Evolutionary conservation across 176 grass and related monocot genomes (phyloP).

Genomic region (Musa troglodytarum): DNA sequence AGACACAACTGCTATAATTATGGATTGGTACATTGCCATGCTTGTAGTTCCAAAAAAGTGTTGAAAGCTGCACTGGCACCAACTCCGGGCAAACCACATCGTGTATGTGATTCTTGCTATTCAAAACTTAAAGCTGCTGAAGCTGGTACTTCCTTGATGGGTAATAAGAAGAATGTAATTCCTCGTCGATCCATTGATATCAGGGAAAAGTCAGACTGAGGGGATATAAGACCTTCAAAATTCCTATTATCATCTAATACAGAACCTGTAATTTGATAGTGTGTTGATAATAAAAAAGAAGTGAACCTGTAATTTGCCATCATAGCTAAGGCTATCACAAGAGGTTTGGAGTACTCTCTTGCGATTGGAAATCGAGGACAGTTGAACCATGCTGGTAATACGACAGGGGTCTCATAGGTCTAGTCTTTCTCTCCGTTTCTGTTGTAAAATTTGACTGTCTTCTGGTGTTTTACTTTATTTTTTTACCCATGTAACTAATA

Average conservation of each 20-base stretch:
- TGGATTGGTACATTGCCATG: conserved; percentile 80
- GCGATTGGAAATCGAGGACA: conserved; percentile 7
- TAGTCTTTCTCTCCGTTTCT: not conserved
- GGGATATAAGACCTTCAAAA: conserved; percentile 58
- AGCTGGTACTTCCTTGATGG: conserved; percentile 7
- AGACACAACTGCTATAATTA: conserved; percentile 76
- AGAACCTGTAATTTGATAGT: too few species aligned
- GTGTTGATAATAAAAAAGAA: too few species aligned
- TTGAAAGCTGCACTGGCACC: conserved; percentile 80
- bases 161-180: conserved; percentile 49
- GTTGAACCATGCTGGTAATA: conserved; percentile 8
- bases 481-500: not conserved
- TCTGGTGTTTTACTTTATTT: conserved; percentile 6
- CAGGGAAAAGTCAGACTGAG: conserved; percentile 46
- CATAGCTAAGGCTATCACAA: too few species aligned
- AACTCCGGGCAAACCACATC: conserved; percentile 83
- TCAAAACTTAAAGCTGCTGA: conserved; percentile 76
- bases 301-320: too few species aligned
- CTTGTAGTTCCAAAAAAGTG: conserved; percentile 83
- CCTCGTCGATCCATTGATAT: conserved; percentile 60
- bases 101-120: conserved; percentile 94
- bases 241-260: conserved; percentile 38
- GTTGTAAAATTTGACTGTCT: not conserved
- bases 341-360: conserved; percentile 3
- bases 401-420: conserved; percentile 89